A percentile compares a stretch with the other conserved stretches of the same genome.
Evolutionary conservation across 139 green algal genomes (phyloP).

Genomic region (Coccomyxa sp.): DNA sequence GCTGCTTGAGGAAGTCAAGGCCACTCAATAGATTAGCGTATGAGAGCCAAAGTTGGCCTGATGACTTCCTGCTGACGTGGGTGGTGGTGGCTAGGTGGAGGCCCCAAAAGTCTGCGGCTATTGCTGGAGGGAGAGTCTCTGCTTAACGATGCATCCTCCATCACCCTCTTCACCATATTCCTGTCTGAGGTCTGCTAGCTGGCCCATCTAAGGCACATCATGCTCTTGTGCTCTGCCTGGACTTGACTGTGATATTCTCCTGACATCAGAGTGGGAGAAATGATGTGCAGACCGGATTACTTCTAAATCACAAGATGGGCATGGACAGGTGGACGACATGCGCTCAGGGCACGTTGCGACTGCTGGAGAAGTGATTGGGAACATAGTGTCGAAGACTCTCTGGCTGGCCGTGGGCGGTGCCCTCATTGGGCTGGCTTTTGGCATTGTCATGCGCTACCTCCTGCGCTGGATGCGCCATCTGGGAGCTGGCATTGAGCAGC

Average conservation of each 20-base stretch:
- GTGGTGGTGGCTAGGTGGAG: slow-evolving; percentile 35
- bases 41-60: background rate
- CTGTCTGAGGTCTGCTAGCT: slow-evolving; percentile 26
- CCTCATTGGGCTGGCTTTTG: slow-evolving; percentile 53
- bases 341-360: background rate
- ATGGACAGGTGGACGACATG: too few species aligned
- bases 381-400: slow-evolving; percentile 26
- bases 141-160: slow-evolving; percentile 77
- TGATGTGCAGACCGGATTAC: background rate
- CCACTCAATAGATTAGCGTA: background rate
- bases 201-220: too few species aligned
- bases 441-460: slow-evolving; percentile 34
- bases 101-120: slow-evolving; percentile 56
- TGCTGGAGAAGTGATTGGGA: slow-evolving; percentile 19
- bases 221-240: background rate
- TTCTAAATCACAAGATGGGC: too few species aligned
- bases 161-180: slow-evolving; percentile 83
- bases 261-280: too few species aligned
- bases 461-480: slow-evolving; percentile 50
- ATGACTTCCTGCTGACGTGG: background rate
- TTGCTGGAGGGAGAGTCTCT: slow-evolving; percentile 82
- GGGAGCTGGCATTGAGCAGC: slow-evolving; percentile 39
- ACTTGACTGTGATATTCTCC: too few species aligned
- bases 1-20: background rate
- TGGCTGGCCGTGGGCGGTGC: slow-evolving; percentile 45